Base-by-base conservation (phyloP, 345 rosid species). In the Populus alba region DNA sequence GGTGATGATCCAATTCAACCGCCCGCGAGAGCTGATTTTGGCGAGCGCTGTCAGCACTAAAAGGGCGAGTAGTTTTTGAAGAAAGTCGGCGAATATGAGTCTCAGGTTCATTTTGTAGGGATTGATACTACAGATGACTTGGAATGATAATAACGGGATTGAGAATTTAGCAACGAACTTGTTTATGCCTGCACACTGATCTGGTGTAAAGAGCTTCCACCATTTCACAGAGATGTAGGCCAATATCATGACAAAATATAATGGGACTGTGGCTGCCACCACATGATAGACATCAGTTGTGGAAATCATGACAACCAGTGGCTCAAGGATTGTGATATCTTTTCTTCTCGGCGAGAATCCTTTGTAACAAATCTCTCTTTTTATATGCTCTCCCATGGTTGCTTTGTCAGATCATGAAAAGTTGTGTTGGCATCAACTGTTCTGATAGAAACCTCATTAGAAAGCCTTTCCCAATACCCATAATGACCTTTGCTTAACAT, bases 171-270 rank as follows among this genome's bases (percentile, higher is more conserved):
- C 92, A 13, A 93, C 99, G 61, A 93, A 91, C 86, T 87, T 95
- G 90, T 92, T 93, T 70, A 95, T 93, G 69, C 98, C 99, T 51
- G 90, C 84, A 79, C 97, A 93, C 82, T 95, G 99, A 41, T 95
- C 92, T 0, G 92, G 89, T 13, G 96, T 87, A 66, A 95, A 93
- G 51, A 95, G 82, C 68, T 85, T 85, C 83, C 90, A 83, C 85
- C 91, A 91, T 87, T 81, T 93, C 83, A 87, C 84, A 23, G 97
- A 91, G 41, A 83, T 35, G 83, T 88, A 95, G 51, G 97, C 98
- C 73, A 90, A 82, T 2, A 87, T 74, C 99, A 93, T 92, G 53
- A 91, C 81, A 49, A 88, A 85, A 73, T 95, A 95, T n/a, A 93
- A 79, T 37, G 99, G 99, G 76, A 93, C 88, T 9, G 91, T 90